Evolutionary conservation across 2,329 filamentous ascomycete species (phyloP).

Genomic region (Botrytis galanthina): DNA sequence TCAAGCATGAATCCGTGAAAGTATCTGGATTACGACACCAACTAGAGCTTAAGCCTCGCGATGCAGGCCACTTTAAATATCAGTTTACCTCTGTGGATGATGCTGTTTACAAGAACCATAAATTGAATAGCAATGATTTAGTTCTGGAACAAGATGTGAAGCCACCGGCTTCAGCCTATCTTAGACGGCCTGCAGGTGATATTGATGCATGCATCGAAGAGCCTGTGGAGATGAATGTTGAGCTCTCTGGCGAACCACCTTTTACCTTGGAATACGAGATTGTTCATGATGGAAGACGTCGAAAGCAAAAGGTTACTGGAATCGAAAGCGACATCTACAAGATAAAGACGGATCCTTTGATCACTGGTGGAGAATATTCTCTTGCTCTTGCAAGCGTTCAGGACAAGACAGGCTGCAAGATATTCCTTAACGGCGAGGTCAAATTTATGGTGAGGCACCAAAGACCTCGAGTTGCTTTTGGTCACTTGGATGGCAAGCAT

Average conservation of each 20-base stretch:
- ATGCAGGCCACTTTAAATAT: slow-evolving; percentile 85
- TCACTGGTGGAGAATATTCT: slow-evolving; percentile 85
- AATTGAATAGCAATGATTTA: slow-evolving; percentile 59
- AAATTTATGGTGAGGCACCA: slow-evolving; percentile 87
- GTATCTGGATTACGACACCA: slow-evolving; percentile 77
- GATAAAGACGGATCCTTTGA: slow-evolving; percentile 72
- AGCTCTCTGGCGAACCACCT: slow-evolving; percentile 77
- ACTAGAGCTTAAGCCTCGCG: slow-evolving; percentile 75
- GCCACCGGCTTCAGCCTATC: slow-evolving; percentile 79
- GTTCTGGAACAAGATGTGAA: slow-evolving; percentile 86
- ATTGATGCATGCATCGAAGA: slow-evolving; percentile 81
- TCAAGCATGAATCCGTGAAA: slow-evolving; percentile 43
- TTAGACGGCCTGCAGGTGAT: slow-evolving; percentile 53
- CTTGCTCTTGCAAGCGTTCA: slow-evolving; percentile 82
- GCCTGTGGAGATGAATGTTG: slow-evolving; percentile 69
- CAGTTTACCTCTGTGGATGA: slow-evolving; percentile 80
- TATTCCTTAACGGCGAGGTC: slow-evolving; percentile 77
- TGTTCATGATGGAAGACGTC: slow-evolving; percentile 82
- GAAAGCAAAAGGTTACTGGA: slow-evolving; percentile 61
- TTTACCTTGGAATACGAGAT: slow-evolving; percentile 92
- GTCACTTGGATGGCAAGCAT: slow-evolving; percentile 76
- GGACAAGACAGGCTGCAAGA: slow-evolving; percentile 83
- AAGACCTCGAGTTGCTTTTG: slow-evolving; percentile 82
- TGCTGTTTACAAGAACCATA: slow-evolving; percentile 69
- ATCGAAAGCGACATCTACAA: slow-evolving; percentile 63